Conservation (phyloP, 805 yeast species). For the Candida morakotiae region DNA sequence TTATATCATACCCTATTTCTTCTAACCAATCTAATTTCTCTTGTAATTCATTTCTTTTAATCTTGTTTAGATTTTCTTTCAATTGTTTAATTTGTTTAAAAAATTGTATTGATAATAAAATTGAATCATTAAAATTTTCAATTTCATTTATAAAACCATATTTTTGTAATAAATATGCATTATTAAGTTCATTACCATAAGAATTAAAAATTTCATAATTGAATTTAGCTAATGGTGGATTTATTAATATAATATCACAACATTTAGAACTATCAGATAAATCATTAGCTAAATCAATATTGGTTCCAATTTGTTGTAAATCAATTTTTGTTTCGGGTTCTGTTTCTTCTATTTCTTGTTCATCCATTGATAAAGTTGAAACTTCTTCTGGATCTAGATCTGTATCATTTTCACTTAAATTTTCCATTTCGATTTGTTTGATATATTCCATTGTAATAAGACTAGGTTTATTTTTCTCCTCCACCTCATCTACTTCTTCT, state of each 20-base stretch:
- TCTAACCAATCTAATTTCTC: slow-evolving; percentile 48
- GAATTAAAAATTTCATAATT: slow-evolving; percentile 69
- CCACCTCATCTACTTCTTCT: slow-evolving; percentile 11
- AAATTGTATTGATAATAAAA: slow-evolving; percentile 54
- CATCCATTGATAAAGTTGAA: slow-evolving; percentile 18
- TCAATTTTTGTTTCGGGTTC: slow-evolving; percentile 5
- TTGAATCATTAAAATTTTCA: slow-evolving; percentile 43
- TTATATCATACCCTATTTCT: slow-evolving; percentile 37
- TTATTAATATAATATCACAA: slow-evolving; percentile 62
- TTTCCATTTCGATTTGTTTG: slow-evolving; percentile 20
- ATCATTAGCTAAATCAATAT: slow-evolving; percentile 31
- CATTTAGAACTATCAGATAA: slow-evolving; percentile 43
- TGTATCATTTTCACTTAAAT: slow-evolving; percentile 17
- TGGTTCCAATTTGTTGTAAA: too few relatives aligned
- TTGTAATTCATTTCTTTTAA: slow-evolving; percentile 27
- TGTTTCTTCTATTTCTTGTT: slow-evolving; percentile 7
- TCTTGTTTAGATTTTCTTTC: slow-evolving; percentile 18
- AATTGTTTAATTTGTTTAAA: slow-evolving; percentile 23
- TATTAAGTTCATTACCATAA: slow-evolving; percentile 68
- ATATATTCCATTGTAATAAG: slow-evolving; percentile 24
- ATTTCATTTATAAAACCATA: slow-evolving; percentile 70
- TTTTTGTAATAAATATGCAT: slow-evolving; percentile 61
- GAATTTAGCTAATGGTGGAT: slow-evolving; percentile 38
- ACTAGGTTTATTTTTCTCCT: too few relatives aligned
- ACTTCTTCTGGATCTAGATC: slow-evolving; percentile 23